Base-by-base conservation (phyloP, 2,329 filamentous ascomycete genomes). In the Alternaria atra region DNA sequence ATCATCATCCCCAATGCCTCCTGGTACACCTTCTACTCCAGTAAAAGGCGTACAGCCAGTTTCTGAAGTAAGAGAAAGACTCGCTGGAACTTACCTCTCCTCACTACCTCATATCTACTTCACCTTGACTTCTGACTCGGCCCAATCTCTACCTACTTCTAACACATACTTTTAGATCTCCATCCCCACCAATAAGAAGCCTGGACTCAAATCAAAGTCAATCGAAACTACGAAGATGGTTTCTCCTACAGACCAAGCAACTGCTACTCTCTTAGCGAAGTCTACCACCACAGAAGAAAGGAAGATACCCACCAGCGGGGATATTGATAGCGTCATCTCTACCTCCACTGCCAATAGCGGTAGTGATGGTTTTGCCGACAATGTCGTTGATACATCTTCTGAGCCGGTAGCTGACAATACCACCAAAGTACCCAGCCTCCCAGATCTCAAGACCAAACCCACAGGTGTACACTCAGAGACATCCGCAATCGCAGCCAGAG, bases 51-150 rank as follows among this genome's bases (percentile, higher is more conserved):
- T 32, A 37, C 32, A 35, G 32, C 1, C 37, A 5, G 12, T n/a
- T 27, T 8, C 37, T 5, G 60, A 66, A 60, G 68, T 69, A 25
- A 68, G 63, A 62, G 46, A 64, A 23, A 23, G 1, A n/a, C 3
- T 30, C 13, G 0, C 29, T 2, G 2, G 2, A 32, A 47, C 29
- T 32, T 47, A 47, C n/a, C 25, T 47, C 20, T 20, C 29, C 4
- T 6, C 9, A 12, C 15, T 12, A 6, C 15, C 12, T 1, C 15
- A 46, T n/a, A 15, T 46, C 6, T 30, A n/a, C 23, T 5, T 29
- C 8, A 29, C 42, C 15, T 29, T 44, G 15, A 44, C 23, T 29
- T n/a, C 15, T 44, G 25, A 9, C 15, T 23, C 27, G 30, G 27
- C n/a, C 15, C 15, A 7, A 20, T 13, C 9, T 12, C 23, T 47